These are phyloP conservation scores for Yamadazyma akitaensis DNA, from an alignment of 805 yeast genomes.

Conservation along the genomic window DNA sequence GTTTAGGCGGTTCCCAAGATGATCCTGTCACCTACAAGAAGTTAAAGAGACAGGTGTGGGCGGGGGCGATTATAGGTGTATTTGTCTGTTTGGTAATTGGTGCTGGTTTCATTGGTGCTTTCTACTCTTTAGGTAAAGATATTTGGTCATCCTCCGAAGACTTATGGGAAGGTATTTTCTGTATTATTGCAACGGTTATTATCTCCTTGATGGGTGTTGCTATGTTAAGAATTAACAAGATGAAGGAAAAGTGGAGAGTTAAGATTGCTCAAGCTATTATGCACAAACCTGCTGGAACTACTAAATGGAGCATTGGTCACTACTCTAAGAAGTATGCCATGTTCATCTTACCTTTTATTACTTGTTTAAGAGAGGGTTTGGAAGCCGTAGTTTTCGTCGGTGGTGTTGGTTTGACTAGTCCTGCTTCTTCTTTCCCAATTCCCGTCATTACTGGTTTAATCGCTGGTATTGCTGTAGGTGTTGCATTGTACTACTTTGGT, in stretches of 20 bases:
- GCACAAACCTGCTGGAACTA: constrained; percentile 51
- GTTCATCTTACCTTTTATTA: constrained; percentile 86
- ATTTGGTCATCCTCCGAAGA: constrained; percentile 87
- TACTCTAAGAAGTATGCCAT: constrained; percentile 67
- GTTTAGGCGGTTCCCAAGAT: constrained; percentile 56
- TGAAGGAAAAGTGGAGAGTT: constrained; percentile 96
- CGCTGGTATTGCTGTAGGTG: constrained; percentile 75
- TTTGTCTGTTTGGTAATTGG: constrained; percentile 80
- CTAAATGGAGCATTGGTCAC: constrained; percentile 40
- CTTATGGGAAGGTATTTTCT: constrained; percentile 95
- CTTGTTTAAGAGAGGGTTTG: constrained; percentile 93
- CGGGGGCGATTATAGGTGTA: constrained; percentile 73
- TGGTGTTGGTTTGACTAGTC: constrained; percentile 38
- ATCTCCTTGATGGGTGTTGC: constrained; percentile 95
- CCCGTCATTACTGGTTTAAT: constrained; percentile 87
- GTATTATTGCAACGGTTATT: constrained; percentile 84
- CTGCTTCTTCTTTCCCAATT: constrained; percentile 72
- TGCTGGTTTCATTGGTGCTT: constrained; percentile 91
- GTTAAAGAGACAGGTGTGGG: constrained; percentile 80
- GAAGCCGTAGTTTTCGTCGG: constrained; percentile 46
- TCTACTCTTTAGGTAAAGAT: constrained; percentile 76
- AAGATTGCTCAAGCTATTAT: constrained; percentile 85
- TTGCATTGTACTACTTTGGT: constrained; percentile 75
- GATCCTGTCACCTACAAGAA: constrained; percentile 56
- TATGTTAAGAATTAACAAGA: constrained; percentile 91